Percentiles rank a stretch among this genome's conserved stretches.
Evolutionary conservation across 176 grass and related monocot species (phyloP).

Genomic region (Triticum monococcum): DNA sequence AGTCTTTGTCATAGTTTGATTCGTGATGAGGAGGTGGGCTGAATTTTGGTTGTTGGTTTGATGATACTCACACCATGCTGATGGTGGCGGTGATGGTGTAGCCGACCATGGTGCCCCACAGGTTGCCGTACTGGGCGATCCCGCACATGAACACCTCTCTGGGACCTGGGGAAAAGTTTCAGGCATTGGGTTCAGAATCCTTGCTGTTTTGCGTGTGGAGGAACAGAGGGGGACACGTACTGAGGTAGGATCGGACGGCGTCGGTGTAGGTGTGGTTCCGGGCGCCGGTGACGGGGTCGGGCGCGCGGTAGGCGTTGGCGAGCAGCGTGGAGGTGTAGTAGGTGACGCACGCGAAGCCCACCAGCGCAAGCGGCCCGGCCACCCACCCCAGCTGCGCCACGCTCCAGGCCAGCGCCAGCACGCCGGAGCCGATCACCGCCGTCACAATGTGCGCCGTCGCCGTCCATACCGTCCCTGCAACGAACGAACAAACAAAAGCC

Average conservation of each 20-base stretch:
- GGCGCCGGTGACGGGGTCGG: constrained; percentile 63
- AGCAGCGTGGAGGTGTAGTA: constrained; percentile 87
- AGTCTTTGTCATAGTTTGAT: neutral
- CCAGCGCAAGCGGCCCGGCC: constrained; percentile 64
- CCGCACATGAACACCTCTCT: constrained; percentile 85
- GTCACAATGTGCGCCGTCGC: constrained; percentile 88
- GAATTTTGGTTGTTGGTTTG: neutral
- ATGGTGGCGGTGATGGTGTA: constrained; percentile 84
- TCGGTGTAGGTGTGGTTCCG: constrained; percentile 82
- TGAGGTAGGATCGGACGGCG: constrained; percentile 83
- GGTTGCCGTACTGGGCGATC: constrained; percentile 67
- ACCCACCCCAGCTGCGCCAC: constrained; percentile 91
- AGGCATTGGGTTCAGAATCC: neutral
- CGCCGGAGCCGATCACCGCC: constrained; percentile 95
- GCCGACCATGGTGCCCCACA: constrained; percentile 90
- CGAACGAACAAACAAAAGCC: neutral
- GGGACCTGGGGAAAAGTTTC: constrained; percentile 43
- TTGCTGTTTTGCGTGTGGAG: neutral
- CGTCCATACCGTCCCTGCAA: constrained; percentile 75
- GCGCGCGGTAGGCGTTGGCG: constrained; percentile 77
- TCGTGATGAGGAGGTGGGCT: neutral
- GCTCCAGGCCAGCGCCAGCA: constrained; percentile 89
- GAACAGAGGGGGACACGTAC: constrained; percentile 18
- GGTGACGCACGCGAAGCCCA: constrained; percentile 72
- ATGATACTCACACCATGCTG: constrained; percentile 74